Percentiles rank a stretch among this genome's conserved stretches.
Conservation (phyloP, 768 basidiomycete species). For the Brasilioporus rufonigricans region DNA sequence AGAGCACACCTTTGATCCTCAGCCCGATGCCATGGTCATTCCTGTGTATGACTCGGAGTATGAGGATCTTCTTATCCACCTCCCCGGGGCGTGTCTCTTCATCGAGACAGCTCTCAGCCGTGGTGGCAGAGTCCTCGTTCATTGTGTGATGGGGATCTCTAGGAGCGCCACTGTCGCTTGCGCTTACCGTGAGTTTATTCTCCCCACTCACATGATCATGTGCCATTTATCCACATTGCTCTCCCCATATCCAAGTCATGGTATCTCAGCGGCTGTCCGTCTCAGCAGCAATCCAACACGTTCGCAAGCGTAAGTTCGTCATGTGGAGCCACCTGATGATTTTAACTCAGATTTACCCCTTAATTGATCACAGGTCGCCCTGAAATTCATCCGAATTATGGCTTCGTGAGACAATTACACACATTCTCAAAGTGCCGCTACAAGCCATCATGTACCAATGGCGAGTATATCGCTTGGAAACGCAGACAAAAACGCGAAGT, state of each 20-base stretch:
- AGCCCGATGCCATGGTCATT: constrained; percentile 34
- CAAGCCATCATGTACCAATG: constrained; percentile 39
- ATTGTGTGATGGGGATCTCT: constrained; percentile 73
- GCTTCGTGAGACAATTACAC: constrained; percentile 59
- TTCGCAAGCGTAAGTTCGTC: constrained; percentile 45
- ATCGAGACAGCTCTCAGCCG: constrained; percentile 54
- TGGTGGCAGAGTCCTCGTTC: constrained; percentile 62
- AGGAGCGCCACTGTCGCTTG: constrained; percentile 61
- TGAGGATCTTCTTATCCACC: constrained; percentile 61
- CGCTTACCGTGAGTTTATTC: constrained; percentile 46
- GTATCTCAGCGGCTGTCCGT: constrained; percentile 41
- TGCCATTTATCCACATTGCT: neutral
- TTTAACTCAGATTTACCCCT: constrained; percentile 10
- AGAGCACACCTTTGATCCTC: constrained; percentile 45
- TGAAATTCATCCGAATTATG: constrained; percentile 40
- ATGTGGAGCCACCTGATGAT: neutral
- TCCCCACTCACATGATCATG: neutral
- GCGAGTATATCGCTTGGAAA: constrained; percentile 57
- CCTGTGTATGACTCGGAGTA: constrained; percentile 46
- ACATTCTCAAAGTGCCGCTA: constrained; percentile 52
- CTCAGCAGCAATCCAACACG: constrained; percentile 44
- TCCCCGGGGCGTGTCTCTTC: constrained; percentile 58
- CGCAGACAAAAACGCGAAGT: constrained; percentile 53
- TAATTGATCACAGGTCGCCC: constrained; percentile 34
- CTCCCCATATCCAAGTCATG: constrained; percentile 43